Evolutionary conservation across 2,329 filamentous ascomycete genomes (phyloP).

Genomic region (Penicillium corylophilum): DNA sequence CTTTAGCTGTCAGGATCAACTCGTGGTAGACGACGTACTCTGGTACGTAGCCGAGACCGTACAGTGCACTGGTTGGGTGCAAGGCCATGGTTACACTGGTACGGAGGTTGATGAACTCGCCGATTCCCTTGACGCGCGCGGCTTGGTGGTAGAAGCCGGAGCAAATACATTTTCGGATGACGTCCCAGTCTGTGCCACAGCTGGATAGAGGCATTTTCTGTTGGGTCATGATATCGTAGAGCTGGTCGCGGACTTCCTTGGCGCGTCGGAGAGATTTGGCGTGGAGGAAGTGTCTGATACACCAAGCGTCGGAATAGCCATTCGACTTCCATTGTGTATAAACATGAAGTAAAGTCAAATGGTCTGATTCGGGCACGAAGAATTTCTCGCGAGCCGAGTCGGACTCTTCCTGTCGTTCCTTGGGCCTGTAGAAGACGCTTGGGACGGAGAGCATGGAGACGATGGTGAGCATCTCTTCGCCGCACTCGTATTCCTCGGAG

Average conservation of each 20-base stretch:
- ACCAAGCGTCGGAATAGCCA: constrained; percentile 87
- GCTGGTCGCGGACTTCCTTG: constrained; percentile 90
- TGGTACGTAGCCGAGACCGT: constrained; percentile 87
- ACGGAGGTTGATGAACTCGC: constrained; percentile 94
- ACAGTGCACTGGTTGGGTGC: constrained; percentile 89
- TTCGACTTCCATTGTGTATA: constrained; percentile 95
- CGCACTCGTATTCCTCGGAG: constrained; percentile 83
- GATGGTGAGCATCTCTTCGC: constrained; percentile 97
- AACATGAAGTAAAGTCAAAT: constrained; percentile 91
- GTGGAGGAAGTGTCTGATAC: constrained; percentile 87
- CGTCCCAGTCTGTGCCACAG: constrained; percentile 95
- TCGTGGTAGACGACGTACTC: constrained; percentile 99
- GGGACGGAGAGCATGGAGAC: constrained; percentile 97
- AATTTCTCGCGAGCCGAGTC: constrained; percentile 96
- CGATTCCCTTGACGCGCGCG: constrained; percentile 90
- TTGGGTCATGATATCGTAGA: constrained; percentile 89
- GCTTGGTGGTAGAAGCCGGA: constrained; percentile 98
- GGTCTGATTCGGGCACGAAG: constrained; percentile 96
- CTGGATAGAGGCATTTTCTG: constrained; percentile 85
- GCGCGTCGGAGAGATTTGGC: constrained; percentile 89
- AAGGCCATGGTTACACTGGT: constrained; percentile 93
- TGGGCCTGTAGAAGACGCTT: constrained; percentile 93
- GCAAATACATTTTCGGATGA: constrained; percentile 94
- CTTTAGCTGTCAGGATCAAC: constrained; percentile 91
- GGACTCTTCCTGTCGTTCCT: constrained; percentile 94